Percentiles rank a stretch among this genome's conserved stretches.
Evolutionary conservation across 2,329 filamentous ascomycete species (phyloP).

Genomic region (Aspergillus felis): DNA sequence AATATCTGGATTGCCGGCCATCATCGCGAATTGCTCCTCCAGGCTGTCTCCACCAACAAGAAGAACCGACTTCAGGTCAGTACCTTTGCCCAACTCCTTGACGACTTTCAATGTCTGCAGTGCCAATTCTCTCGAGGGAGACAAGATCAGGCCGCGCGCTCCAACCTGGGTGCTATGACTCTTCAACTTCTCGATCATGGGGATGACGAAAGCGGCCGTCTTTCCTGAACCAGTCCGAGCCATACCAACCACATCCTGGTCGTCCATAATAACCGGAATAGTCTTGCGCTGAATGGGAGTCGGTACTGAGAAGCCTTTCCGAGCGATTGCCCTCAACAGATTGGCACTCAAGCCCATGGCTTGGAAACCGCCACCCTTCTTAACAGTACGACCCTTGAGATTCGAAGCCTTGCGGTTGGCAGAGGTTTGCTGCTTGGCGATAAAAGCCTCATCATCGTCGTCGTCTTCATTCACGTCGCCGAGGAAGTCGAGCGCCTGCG

Average conservation of each 20-base stretch:
- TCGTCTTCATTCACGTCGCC: conserved; percentile 57
- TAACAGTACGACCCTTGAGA: conserved; percentile 77
- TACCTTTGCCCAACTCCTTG: conserved; percentile 86
- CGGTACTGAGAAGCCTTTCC: conserved; percentile 93
- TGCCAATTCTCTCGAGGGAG: conserved; percentile 88
- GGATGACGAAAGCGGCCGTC: conserved; percentile 95
- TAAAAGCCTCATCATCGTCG: conserved; percentile 75
- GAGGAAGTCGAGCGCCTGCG: conserved; percentile 50
- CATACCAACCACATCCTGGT: conserved; percentile 98
- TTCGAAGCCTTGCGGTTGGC: conserved; percentile 82
- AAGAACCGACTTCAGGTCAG: conserved; percentile 84
- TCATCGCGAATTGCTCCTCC: conserved; percentile 89
- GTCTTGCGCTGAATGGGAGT: conserved; percentile 97
- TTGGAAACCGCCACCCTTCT: conserved; percentile 96
- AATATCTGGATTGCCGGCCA: conserved; percentile 94
- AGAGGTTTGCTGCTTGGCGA: conserved; percentile 79
- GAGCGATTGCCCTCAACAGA: conserved; percentile 82
- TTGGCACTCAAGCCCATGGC: conserved; percentile 83
- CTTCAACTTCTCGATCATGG: conserved; percentile 93
- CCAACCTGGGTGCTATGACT: conserved; percentile 83
- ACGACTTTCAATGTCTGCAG: conserved; percentile 94
- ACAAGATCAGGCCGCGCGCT: conserved; percentile 80
- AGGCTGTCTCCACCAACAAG: conserved; percentile 93
- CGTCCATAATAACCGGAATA: conserved; percentile 83
- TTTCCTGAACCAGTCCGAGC: conserved; percentile 98